Evolutionary conservation across 768 basidiomycete species (phyloP).

Genomic region (Macrolepiota fuliginosa): DNA sequence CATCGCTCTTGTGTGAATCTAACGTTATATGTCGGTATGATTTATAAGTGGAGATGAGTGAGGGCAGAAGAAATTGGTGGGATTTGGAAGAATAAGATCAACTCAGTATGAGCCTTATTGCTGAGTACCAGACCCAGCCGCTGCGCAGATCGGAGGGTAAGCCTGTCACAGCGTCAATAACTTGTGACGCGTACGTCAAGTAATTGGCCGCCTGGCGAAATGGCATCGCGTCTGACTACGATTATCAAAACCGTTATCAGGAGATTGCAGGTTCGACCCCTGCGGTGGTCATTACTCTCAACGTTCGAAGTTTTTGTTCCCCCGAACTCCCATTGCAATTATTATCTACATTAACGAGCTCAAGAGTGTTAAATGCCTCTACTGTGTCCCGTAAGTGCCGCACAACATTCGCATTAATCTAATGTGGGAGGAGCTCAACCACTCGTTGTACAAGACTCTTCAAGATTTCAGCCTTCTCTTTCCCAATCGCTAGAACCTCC

Average conservation of each 20-base stretch:
- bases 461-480: slow-evolving; percentile 70
- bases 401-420: background rate
- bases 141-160: too few relatives aligned
- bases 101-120: background rate
- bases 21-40: background rate
- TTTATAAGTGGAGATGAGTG: background rate
- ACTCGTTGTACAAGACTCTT: slow-evolving; percentile 65
- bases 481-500: slow-evolving; percentile 70
- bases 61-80: background rate
- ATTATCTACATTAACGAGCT: too few relatives aligned
- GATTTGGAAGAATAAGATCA: background rate
- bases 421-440: slow-evolving; percentile 34
- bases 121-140: too few relatives aligned
- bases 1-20: slow-evolving; percentile 36
- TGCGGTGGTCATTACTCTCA: slow-evolving; percentile 67
- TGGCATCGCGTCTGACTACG: slow-evolving; percentile 95
- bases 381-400: background rate
- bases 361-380: too few relatives aligned
- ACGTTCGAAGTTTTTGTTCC: background rate
- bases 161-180: too few relatives aligned
- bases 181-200: too few relatives aligned
- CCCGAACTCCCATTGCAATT: background rate
- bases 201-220: slow-evolving; percentile 80
- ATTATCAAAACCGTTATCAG: slow-evolving; percentile 48
- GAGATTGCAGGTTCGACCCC: slow-evolving; percentile 94